Evolutionary conservation across 1,139 yeast species (phyloP).

Genomic region (Pichia norvegensis): DNA sequence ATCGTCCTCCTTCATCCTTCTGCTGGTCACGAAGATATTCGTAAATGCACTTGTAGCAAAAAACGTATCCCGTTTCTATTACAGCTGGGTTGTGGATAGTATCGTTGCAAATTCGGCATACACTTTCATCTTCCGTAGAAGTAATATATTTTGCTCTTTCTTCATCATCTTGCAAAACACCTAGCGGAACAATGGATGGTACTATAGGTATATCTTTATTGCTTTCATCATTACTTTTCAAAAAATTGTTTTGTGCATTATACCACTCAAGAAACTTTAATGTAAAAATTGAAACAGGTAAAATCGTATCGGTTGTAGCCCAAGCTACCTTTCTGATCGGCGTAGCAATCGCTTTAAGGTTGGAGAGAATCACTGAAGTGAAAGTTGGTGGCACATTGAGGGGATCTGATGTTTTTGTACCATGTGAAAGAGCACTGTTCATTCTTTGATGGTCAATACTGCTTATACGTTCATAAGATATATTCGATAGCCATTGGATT

Average conservation of each 20-base stretch:
- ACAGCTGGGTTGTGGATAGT: slow-evolving; percentile 72
- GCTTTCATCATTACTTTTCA: neutral
- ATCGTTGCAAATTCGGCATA: slow-evolving; percentile 69
- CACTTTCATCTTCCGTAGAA: neutral
- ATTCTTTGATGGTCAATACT: slow-evolving; percentile 52
- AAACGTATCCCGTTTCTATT: slow-evolving; percentile 85
- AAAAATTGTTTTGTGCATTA: slow-evolving; percentile 35
- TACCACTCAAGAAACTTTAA: slow-evolving; percentile 94
- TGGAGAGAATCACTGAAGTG: slow-evolving; percentile 26
- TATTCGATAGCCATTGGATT: slow-evolving; percentile 52
- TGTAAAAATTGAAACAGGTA: slow-evolving; percentile 80
- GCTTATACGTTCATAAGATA: slow-evolving; percentile 64
- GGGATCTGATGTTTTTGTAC: neutral
- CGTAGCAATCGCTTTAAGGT: slow-evolving; percentile 42
- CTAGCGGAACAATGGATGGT: slow-evolving; percentile 53
- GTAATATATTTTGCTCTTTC: slow-evolving; percentile 15
- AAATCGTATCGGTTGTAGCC: slow-evolving; percentile 41
- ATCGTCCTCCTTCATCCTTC: slow-evolving; percentile 55
- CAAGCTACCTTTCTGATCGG: slow-evolving; percentile 34
- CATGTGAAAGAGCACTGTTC: slow-evolving; percentile 25
- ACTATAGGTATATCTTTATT: slow-evolving; percentile 5
- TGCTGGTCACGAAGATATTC: slow-evolving; percentile 43
- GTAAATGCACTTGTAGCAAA: slow-evolving; percentile 82
- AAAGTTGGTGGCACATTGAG: slow-evolving; percentile 10
- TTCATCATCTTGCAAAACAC: slow-evolving; percentile 8